Percentiles rank a stretch among this genome's conserved stretches.
Evolutionary conservation across 345 rosid species (phyloP).

Genomic region (Eucalyptus marginata): DNA sequence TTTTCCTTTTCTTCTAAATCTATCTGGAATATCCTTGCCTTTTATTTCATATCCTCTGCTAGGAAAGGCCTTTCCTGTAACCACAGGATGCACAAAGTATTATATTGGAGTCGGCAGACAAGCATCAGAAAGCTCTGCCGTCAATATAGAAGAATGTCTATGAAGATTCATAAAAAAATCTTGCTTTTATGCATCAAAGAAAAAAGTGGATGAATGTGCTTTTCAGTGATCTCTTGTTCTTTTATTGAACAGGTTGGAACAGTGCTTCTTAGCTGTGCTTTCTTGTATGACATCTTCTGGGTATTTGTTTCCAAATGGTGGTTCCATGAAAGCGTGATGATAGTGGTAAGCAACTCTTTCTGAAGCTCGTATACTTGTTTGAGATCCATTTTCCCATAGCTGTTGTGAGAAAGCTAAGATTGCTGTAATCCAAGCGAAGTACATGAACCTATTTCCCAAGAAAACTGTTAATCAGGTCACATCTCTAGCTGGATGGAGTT

Average conservation of each 20-base stretch:
- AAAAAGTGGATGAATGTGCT: not conserved
- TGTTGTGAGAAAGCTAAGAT: not conserved
- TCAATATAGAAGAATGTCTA: not conserved
- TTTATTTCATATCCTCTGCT: not conserved
- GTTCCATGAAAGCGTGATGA: conserved; percentile 99
- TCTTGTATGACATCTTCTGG: conserved; percentile 98
- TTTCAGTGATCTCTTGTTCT: not conserved
- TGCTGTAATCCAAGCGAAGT: not conserved
- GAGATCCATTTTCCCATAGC: not conserved
- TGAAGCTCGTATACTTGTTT: not conserved
- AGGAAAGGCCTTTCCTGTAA: not conserved
- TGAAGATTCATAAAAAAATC: not conserved
- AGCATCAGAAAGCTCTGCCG: not conserved
- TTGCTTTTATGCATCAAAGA: not conserved
- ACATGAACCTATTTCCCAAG: not conserved
- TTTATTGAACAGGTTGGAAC: conserved; percentile 70
- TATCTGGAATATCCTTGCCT: not conserved
- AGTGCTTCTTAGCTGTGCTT: conserved; percentile 89
- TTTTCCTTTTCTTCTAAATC: not conserved
- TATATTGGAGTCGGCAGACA: not conserved
- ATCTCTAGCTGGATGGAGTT: not conserved
- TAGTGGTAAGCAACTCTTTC: conserved; percentile 55
- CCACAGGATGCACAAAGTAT: not conserved
- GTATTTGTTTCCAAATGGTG: conserved; percentile 90
- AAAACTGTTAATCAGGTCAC: not conserved